Conservation (phyloP, 345 rosid genomes). For the Aquilaria malaccensis region DNA sequence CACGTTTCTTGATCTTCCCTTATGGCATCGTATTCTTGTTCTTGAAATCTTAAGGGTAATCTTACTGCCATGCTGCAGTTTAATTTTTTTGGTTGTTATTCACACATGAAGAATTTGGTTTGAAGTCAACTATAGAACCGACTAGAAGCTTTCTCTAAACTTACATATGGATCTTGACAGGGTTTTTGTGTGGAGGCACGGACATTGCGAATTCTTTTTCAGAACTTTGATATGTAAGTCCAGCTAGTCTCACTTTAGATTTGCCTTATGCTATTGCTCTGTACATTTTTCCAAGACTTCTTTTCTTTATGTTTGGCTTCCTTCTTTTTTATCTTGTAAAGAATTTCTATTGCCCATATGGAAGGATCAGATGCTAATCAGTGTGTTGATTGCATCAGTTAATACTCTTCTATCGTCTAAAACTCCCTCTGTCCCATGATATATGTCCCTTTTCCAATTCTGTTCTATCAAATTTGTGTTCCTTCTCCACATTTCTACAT, state of each 20-base stretch:
- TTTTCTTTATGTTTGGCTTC: not conserved
- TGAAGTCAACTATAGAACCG: too few species aligned
- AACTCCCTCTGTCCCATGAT: too few species aligned
- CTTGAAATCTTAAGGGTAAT: conserved; percentile 97
- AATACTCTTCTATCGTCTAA: too few species aligned
- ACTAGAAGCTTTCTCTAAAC: conserved; percentile 8
- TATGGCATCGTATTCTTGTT: conserved; percentile 99
- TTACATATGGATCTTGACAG: conserved; percentile 39
- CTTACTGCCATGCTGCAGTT: conserved; percentile 2
- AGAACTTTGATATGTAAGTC: conserved; percentile 92
- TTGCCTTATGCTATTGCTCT: conserved; percentile 17
- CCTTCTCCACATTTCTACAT: too few species aligned
- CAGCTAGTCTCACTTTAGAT: conserved; percentile 10
- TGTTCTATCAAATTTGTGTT: too few species aligned
- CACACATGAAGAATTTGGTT: not conserved
- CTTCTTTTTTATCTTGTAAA: not conserved
- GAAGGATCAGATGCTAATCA: not conserved
- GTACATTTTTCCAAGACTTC: not conserved
- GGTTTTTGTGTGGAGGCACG: conserved; percentile 97
- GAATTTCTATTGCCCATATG: too few species aligned
- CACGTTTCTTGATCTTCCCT: conserved; percentile 85
- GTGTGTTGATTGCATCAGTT: not conserved
- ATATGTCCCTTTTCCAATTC: too few species aligned
- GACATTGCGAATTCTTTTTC: conserved; percentile 75
- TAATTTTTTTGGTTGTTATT: conserved; percentile 1